Percentiles rank a stretch among this genome's conserved stretches.
Conservation (phyloP, 140 eudicot species). For the Oenanthe javanica region DNA sequence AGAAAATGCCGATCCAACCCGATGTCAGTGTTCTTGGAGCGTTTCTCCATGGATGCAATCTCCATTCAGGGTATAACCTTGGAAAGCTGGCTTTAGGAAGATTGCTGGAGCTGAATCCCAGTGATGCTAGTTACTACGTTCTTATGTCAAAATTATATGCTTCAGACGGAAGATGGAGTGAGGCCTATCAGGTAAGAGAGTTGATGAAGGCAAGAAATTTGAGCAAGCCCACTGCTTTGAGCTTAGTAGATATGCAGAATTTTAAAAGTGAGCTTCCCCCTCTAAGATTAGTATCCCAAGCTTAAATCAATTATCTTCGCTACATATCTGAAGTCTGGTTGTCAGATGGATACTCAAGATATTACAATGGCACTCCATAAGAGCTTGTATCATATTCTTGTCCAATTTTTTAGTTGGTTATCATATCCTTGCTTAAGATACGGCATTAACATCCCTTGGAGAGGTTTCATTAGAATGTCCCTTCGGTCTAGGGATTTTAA, state of each 20-base stretch:
- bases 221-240: slow-evolving; percentile 46
- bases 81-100: slow-evolving; percentile 45
- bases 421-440: not conserved
- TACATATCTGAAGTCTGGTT: not conserved
- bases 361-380: not conserved
- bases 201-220: slow-evolving; percentile 41
- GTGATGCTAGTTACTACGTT: slow-evolving; percentile 52
- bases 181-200: slow-evolving; percentile 41
- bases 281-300: slow-evolving; percentile 16
- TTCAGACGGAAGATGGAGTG: slow-evolving; percentile 61
- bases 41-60: slow-evolving; percentile 70
- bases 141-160: slow-evolving; percentile 55
- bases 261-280: slow-evolving; percentile 11
- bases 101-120: slow-evolving; percentile 52
- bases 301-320: not conserved
- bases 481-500: too few species aligned
- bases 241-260: slow-evolving; percentile 22
- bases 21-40: slow-evolving; percentile 51
- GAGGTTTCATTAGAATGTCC: too few species aligned
- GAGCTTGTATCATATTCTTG: not conserved
- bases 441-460: not conserved
- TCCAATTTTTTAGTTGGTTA: not conserved
- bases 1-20: slow-evolving; percentile 45
- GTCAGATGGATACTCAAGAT: not conserved
- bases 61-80: slow-evolving; percentile 67